Evolutionary conservation across 2,329 filamentous ascomycete species (phyloP).

Genomic region (Ophiostoma sp.): DNA sequence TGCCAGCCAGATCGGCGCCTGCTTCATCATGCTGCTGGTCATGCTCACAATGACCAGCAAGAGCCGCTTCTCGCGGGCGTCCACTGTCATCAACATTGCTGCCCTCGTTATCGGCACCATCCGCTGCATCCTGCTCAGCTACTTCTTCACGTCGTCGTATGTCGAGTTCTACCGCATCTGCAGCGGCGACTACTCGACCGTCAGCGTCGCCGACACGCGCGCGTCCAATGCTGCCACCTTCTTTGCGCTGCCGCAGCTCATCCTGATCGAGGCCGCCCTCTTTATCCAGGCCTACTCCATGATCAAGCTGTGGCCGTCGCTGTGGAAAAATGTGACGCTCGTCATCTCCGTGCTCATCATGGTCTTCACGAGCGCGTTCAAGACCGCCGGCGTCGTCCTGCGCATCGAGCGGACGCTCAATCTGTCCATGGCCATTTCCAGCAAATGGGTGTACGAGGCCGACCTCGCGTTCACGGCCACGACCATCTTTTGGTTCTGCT

Average conservation of each 20-base stretch:
- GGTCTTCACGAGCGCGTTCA: constrained; percentile 32
- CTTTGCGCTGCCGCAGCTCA: constrained; percentile 42
- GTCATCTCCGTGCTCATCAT: constrained; percentile 36
- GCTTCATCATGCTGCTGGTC: constrained; percentile 58
- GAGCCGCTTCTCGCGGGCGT: constrained; percentile 57
- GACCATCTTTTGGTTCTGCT: constrained; percentile 47
- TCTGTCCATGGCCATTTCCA: constrained; percentile 7
- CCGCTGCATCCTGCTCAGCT: constrained; percentile 52
- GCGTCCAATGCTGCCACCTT: constrained; percentile 39
- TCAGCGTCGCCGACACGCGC: constrained; percentile 39
- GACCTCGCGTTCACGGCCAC: constrained; percentile 34
- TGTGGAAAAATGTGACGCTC: constrained; percentile 33
- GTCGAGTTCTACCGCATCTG: constrained; percentile 58
- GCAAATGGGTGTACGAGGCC: constrained; percentile 39
- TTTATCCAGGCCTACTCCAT: constrained; percentile 51
- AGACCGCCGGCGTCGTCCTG: constrained; percentile 35
- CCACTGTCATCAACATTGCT: constrained; percentile 61
- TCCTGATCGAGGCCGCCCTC: constrained; percentile 45
- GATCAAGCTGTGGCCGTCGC: constrained; percentile 43
- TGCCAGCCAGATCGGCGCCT: constrained; percentile 32
- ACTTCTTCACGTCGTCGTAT: constrained; percentile 58
- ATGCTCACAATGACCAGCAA: constrained; percentile 62
- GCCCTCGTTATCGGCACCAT: constrained; percentile 57
- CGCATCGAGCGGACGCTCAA: constrained; percentile 36
- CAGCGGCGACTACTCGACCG: constrained; percentile 47